phyloP scores from a whole-genome alignment of 352 stramenopile genomes.

The Aphanomyces invadans region DNA sequence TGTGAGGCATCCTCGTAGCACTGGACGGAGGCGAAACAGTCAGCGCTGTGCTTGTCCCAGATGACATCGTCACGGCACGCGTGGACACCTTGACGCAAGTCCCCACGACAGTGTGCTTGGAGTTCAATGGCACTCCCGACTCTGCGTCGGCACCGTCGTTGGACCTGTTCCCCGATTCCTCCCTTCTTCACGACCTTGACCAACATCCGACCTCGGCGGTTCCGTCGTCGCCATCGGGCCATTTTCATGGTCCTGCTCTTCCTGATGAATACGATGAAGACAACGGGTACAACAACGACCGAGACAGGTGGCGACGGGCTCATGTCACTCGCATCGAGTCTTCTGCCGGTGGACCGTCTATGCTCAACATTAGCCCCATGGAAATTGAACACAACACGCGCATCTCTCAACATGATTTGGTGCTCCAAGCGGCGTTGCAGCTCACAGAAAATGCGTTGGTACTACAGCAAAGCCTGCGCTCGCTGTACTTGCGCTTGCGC shows the following conservation, averaged over 20 bases:
- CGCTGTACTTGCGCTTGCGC: slow-evolving; percentile 20
- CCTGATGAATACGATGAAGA: neutral
- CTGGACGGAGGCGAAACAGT: neutral
- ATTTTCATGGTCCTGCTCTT: neutral
- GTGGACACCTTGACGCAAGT: neutral
- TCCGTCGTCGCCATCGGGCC: neutral
- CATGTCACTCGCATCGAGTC: slow-evolving; percentile 16
- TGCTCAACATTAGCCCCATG: slow-evolving; percentile 13
- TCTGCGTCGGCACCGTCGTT: neutral
- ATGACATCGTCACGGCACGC: slow-evolving; percentile 1
- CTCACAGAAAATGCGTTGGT: slow-evolving; percentile 18
- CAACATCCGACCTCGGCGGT: neutral
- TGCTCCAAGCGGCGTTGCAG: slow-evolving; percentile 23
- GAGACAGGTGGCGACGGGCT: slow-evolving; percentile 19
- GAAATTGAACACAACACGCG: slow-evolving; percentile 24
- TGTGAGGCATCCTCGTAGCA: neutral
- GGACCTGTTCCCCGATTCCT: neutral
- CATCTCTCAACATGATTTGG: slow-evolving; percentile 21
- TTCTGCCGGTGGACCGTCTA: neutral
- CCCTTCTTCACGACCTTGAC: neutral
- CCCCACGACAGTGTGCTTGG: neutral
- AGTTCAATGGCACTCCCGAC: neutral
- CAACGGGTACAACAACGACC: neutral
- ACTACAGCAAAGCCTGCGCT: slow-evolving; percentile 9
- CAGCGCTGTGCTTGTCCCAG: neutral